Percentiles rank a stretch among this genome's conserved stretches.
phyloP scores from a whole-genome alignment of 306 rosid genomes.

The Lathyrus aphaca region DNA sequence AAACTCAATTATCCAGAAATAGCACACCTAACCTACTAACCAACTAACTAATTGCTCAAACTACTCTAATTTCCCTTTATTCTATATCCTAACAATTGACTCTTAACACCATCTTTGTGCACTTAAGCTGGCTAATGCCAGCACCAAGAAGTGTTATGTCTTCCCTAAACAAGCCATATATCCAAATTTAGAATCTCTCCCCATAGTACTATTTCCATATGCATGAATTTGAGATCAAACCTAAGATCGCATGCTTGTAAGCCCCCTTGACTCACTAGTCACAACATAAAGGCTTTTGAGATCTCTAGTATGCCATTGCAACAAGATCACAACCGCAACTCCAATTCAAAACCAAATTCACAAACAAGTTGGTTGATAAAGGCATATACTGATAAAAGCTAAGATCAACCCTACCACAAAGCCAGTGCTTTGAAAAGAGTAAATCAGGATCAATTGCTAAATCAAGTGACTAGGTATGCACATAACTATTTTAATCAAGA shows the following conservation, averaged over 20 bases:
- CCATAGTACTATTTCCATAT: background rate
- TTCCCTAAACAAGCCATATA: background rate
- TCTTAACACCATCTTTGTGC: background rate
- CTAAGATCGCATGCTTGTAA: background rate
- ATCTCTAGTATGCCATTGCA: background rate
- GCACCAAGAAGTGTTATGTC: background rate
- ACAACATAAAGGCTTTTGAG: background rate
- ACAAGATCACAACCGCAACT: background rate
- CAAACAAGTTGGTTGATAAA: background rate
- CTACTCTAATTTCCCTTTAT: background rate
- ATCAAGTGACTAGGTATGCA: slow-evolving; percentile 18
- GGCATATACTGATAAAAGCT: background rate
- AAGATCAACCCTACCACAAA: background rate
- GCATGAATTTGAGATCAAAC: background rate
- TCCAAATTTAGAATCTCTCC: background rate
- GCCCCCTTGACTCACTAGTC: background rate
- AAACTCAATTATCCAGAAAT: background rate
- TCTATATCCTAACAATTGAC: background rate
- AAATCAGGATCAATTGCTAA: background rate
- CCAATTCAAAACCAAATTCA: background rate
- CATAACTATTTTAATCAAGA: background rate
- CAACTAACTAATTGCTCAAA: background rate
- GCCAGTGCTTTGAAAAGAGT: background rate
- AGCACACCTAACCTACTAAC: background rate
- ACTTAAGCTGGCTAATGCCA: slow-evolving; percentile 1